Evolutionary conservation across 768 basidiomycete species (phyloP), one percentile per base, ranked within the genome.

Genomic region (Podaxis carcinomalis): DNA sequence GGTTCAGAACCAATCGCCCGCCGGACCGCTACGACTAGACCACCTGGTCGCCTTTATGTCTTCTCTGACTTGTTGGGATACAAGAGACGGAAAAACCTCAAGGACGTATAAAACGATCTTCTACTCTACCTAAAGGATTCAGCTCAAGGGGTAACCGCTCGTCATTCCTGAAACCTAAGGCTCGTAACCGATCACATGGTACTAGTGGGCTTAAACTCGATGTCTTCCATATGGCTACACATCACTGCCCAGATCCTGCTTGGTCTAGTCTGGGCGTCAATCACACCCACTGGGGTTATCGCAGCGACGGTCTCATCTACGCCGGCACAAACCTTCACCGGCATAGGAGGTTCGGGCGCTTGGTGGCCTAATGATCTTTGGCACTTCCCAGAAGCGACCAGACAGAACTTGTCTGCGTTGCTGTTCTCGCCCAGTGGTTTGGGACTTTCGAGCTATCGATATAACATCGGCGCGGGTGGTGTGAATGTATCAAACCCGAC

Each of bases 321-420:
- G 6, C 65, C 72, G 0, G 71, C 73, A 0, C 78, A 78, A 58
- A 74, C 73, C 0, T 74, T 79, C 61, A 66, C 67, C 32, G 75
- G 77, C 1, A 72, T 80, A 55, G 78, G 78, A 0, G 79, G 78
- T 6, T 78, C 77, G 14, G 79, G 78, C 11, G 79, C 78, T 10
- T 80, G 78, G 79, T 79, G 79, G 78, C 77, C 77, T 14, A 71
- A 72, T 50, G 79, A 80, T 59, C 65, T 80, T 16, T 75, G 68
- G 66, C 59, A 72, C 47, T 80, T 76, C 64, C 78, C 79, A 0
- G 75, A 75, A 36, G 64, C 68, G 14, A 70, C 73, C n/a, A 70
- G 76, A 23, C 73, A 78, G 56, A 76, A 79, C 53, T 70, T 78
- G 47, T 76, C 78, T 4, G 61, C 71, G 7, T 69, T 79, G 19